A percentile compares a stretch with the other conserved stretches of the same genome.
phyloP scores from a whole-genome alignment of 306 rosid genomes.

The Canavalia gladiata region DNA sequence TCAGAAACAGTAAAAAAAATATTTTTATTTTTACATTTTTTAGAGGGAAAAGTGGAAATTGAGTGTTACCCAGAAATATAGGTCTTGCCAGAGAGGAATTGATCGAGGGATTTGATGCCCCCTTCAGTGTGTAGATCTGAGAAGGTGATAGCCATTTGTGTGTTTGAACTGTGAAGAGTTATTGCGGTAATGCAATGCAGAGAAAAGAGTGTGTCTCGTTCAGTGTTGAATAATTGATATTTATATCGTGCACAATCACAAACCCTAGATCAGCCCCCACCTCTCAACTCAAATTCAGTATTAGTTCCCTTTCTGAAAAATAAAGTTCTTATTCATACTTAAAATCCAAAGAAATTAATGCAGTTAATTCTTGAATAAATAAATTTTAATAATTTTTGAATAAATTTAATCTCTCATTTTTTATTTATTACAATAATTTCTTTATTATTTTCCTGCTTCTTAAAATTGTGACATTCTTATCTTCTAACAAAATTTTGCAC shows the following conservation, averaged over 20 bases:
- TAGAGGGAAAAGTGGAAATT: no score
- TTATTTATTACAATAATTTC: no score
- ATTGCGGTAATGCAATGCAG: background rate
- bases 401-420: background rate
- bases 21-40: background rate
- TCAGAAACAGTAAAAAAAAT: background rate
- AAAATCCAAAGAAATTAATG: background rate
- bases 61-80: slow-evolving; percentile 74
- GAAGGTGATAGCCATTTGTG: slow-evolving; percentile 80
- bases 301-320: background rate
- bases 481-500: no score
- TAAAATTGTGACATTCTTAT: no score
- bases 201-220: background rate
- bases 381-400: background rate
- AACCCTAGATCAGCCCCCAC: slow-evolving; percentile 49
- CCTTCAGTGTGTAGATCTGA: slow-evolving; percentile 85
- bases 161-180: background rate
- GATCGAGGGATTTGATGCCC: slow-evolving; percentile 81
- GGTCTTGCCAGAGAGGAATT: slow-evolving; percentile 71
- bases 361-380: background rate
- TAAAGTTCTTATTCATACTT: background rate
- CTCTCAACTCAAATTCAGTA: background rate
- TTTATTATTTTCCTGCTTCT: no score
- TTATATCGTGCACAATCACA: slow-evolving; percentile 41
- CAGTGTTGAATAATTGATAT: slow-evolving; percentile 25